Conservation (phyloP, 2,329 filamentous ascomycete genomes). For the Akanthomyces dipterigenus region DNA sequence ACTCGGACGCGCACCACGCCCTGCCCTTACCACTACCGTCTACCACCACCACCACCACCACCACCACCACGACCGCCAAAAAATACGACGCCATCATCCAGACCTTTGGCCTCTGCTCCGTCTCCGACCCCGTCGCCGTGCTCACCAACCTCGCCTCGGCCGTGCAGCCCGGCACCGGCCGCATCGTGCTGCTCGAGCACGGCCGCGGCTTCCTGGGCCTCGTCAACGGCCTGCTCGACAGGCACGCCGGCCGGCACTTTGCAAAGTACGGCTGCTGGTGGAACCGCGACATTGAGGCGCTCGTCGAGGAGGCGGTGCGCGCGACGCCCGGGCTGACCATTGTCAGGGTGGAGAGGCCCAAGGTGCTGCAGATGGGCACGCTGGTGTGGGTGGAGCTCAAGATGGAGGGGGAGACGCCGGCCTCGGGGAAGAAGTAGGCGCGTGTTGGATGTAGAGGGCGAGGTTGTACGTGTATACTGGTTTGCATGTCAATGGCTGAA, state of each 20-base stretch:
- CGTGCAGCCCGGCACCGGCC: conserved; percentile 47
- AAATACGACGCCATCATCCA: conserved; percentile 57
- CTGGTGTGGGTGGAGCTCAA: conserved; percentile 52
- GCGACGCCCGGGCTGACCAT: conserved; percentile 49
- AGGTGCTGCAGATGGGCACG: conserved; percentile 49
- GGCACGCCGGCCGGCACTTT: conserved; percentile 48
- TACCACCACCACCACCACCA: conserved; percentile 25
- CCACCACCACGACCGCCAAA: not conserved
- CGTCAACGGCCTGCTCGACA: conserved; percentile 51
- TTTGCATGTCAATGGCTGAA: not conserved
- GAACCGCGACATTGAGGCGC: conserved; percentile 55
- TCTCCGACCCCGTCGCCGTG: conserved; percentile 47
- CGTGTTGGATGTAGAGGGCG: not conserved
- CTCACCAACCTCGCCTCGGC: conserved; percentile 45
- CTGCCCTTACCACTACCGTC: conserved; percentile 38
- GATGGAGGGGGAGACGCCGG: conserved; percentile 24
- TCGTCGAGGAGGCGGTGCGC: conserved; percentile 43
- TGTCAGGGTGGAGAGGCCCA: conserved; percentile 46
- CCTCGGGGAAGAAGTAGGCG: not conserved
- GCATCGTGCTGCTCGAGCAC: conserved; percentile 57
- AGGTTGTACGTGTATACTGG: not conserved
- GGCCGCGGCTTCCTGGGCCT: conserved; percentile 49
- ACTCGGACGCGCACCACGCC: conserved; percentile 39
- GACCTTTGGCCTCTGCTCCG: conserved; percentile 59
- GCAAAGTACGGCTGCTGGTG: conserved; percentile 60